These are phyloP conservation scores for Candida nitratophila DNA, from an alignment of 805 yeast genomes.

Conservation along the genomic window DNA sequence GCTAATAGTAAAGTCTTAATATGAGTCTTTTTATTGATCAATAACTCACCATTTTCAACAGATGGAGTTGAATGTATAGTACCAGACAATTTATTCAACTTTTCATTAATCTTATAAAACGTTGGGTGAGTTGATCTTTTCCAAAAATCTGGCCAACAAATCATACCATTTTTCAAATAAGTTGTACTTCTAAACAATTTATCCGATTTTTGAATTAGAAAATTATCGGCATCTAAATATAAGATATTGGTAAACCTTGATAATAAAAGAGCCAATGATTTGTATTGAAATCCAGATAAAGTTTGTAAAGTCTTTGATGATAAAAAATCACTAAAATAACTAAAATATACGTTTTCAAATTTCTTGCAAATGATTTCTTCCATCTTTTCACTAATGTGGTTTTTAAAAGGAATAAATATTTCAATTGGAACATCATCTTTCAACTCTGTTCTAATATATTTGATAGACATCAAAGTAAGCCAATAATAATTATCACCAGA, in stretches of 20 bases:
- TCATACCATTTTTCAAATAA: conserved; percentile 37
- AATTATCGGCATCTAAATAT: conserved; percentile 44
- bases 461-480: conserved; percentile 24
- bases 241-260: conserved; percentile 39
- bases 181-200: conserved; percentile 39
- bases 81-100: conserved; percentile 26
- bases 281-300: conserved; percentile 29
- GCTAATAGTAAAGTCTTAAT: conserved; percentile 50
- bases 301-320: conserved; percentile 12
- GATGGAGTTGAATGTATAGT: conserved; percentile 42
- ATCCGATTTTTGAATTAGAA: conserved; percentile 30
- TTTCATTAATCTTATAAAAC: conserved; percentile 36
- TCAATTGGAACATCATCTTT: conserved; percentile 36
- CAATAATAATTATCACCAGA: conserved; percentile 23
- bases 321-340: conserved; percentile 29
- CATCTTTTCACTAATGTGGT: conserved; percentile 34
- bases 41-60: conserved; percentile 64
- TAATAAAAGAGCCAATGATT: conserved; percentile 40
- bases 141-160: conserved; percentile 67
- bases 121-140: conserved; percentile 54
- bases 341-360: conserved; percentile 33
- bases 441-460: conserved; percentile 20
- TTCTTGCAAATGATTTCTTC: conserved; percentile 35
- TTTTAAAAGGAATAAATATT: conserved; percentile 35
- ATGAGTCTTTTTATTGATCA: conserved; percentile 55